Evolutionary conservation across 2,329 filamentous ascomycete species (phyloP).

Genomic region (Lasiodiplodia gonubiensis): DNA sequence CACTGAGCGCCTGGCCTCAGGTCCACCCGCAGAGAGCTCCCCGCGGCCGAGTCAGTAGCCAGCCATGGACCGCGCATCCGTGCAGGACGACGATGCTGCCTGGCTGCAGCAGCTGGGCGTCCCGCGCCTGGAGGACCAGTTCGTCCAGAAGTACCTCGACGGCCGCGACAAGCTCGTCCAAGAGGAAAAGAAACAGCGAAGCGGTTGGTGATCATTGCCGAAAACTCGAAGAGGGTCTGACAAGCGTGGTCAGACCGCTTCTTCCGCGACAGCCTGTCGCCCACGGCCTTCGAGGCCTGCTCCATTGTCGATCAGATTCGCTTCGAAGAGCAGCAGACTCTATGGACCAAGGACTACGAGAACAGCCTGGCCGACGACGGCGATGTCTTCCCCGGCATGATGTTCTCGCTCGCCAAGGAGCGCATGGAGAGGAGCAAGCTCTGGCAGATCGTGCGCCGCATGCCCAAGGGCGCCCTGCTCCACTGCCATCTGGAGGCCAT

Average conservation of each 20-base stretch:
- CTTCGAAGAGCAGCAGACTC: slow-evolving; percentile 72
- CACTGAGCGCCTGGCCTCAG: slow-evolving; percentile 18
- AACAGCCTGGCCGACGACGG: slow-evolving; percentile 69
- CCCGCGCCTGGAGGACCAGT: slow-evolving; percentile 65
- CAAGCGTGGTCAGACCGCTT: slow-evolving; percentile 61
- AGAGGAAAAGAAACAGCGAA: slow-evolving; percentile 81
- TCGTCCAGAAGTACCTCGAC: slow-evolving; percentile 80
- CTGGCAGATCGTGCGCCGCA: slow-evolving; percentile 80
- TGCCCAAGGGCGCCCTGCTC: slow-evolving; percentile 87
- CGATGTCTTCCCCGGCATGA: slow-evolving; percentile 84
- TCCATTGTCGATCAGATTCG: slow-evolving; percentile 81
- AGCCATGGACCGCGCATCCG: slow-evolving; percentile 25
- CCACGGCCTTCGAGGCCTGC: slow-evolving; percentile 77
- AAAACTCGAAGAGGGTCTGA: slow-evolving; percentile 35
- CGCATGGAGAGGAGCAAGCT: slow-evolving; percentile 83
- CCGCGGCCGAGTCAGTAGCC: slow-evolving; percentile 9
- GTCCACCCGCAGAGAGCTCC: slow-evolving; percentile 5
- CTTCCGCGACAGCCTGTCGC: slow-evolving; percentile 77
- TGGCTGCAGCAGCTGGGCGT: slow-evolving; percentile 51
- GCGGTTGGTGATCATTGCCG: slow-evolving; percentile 61
- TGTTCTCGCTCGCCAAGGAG: slow-evolving; percentile 87
- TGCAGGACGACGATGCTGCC: slow-evolving; percentile 39
- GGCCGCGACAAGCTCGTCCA: slow-evolving; percentile 77
- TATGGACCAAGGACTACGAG: slow-evolving; percentile 79
- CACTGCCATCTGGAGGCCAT: slow-evolving; percentile 92